Base-by-base conservation (phyloP, 2,329 filamentous ascomycete species). In the Amauroascus niger region DNA sequence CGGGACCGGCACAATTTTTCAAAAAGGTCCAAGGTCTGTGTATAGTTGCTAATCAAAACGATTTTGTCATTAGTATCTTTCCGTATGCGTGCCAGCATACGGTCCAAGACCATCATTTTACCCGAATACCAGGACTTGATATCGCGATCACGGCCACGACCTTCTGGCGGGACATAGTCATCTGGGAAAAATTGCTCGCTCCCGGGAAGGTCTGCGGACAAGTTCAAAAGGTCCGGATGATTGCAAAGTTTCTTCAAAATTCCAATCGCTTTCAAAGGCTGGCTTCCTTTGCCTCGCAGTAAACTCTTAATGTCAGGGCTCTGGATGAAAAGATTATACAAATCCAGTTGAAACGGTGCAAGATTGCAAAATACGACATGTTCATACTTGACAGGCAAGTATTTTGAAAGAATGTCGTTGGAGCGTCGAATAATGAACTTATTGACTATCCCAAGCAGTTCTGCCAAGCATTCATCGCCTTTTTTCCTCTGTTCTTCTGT, bases 41-140 rank as follows among this genome's bases (percentile, higher is more conserved):
- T 98, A 71, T 97, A 98, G 66, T 98, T 98, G 70, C 88, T 95
- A 69, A 98, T 98, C 54, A 98, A 80, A 11, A 98, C 93, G 63
- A 98, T 98, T 71, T 98, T 98, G 78, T 98, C 93, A 63, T 95
- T 96, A 0, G 93, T 97, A 64, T 97, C 91, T 63, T 90, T 84
- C 14, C 88, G 87, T 61, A 98, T 98, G 26, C 91, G 86, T 32
- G 90, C 88, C 48, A 98, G 81, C 94, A 98, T 98, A 54, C 90
- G 84, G 65, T 96, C 93, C n/a, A 98, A 80, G 2, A 98, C 93
- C 63, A 88, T 83, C 89, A 98, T 96, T 71, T 98, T 98, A 47
- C 93, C 94, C 1, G 90, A 96, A 67, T 96, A 96, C 87, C 87
- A 95, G 1, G 89, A 81, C 68, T 93, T 95, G 63, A 97, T 76